phyloP scores from a whole-genome alignment of 1,284 basidiomycete genomes.

The Microbotryum scabiosae region DNA sequence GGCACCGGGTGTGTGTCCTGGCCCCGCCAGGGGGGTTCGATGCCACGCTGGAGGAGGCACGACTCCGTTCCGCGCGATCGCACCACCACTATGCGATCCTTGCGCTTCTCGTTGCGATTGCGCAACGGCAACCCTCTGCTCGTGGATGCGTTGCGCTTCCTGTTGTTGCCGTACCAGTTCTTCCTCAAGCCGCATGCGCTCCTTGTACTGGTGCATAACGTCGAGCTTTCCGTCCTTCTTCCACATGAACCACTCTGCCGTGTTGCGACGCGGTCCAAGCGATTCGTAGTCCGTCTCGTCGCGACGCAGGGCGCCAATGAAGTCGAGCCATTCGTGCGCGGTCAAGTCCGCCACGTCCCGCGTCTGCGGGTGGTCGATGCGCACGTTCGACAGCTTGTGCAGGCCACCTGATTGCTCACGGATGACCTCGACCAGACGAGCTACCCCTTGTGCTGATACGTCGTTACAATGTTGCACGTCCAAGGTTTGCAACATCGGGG shows the following conservation, averaged over 20 bases:
- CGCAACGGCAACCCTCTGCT: no score
- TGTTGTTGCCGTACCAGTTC: neutral
- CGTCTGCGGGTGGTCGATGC: slow-evolving; percentile 4
- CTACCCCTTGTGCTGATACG: slow-evolving; percentile 19
- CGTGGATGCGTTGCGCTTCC: no score
- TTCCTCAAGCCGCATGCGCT: neutral
- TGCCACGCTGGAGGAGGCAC: no score
- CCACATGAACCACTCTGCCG: neutral
- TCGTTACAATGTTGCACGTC: slow-evolving; percentile 11
- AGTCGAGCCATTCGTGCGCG: slow-evolving; percentile 25
- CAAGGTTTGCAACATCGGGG: slow-evolving; percentile 9
- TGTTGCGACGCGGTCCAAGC: neutral
- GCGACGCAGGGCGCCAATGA: slow-evolving; percentile 12
- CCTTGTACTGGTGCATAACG: neutral
- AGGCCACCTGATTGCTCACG: slow-evolving; percentile 6
- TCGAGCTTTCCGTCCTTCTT: slow-evolving; percentile 11
- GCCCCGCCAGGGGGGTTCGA: no score
- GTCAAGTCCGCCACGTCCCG: neutral
- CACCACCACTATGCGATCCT: no score
- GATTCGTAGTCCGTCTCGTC: slow-evolving; percentile 18
- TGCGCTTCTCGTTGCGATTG: no score
- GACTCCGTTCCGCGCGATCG: no score
- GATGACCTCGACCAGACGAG: slow-evolving; percentile 23
- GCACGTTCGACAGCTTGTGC: slow-evolving; percentile 8
- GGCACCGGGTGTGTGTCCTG: no score